Base-by-base conservation (phyloP, 306 rosid genomes). In the Carpinus fangiana region DNA sequence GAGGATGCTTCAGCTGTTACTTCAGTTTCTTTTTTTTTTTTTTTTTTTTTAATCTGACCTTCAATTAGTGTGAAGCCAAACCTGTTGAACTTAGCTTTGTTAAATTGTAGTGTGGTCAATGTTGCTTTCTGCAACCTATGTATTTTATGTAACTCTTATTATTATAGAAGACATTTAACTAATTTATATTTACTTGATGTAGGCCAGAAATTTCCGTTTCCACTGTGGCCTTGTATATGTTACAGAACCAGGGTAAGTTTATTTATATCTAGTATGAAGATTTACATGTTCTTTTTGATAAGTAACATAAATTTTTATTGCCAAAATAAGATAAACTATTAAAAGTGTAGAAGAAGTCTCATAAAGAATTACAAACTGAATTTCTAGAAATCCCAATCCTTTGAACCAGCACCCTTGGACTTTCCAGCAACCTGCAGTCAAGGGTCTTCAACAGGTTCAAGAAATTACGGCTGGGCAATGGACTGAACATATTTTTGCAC, bases 181-280 rank as follows among this genome's bases (percentile, higher is more conserved):
- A 70, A 76, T 76, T 68, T 65, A 61, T 23, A 67, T 77, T 51
- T 53, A 78, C 68, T 57, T 73, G 60, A 69, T 78, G 85, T 95
- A 95, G 98, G 98, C 98, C 57, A 90, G 98, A 86, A 95, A 95
- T 88, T 95, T 95, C 73, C 90, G 97, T 75, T 95, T 95, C 85
- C 83, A 90, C 10, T 95, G 98, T 66, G 93, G 98, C 78, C 97
- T 95, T 82, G 98, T 92, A 69, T 95, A 95, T 81, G 97, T 95
- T 82, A 73, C 97, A 5, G 97, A 95, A 85, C 97, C 97, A 23
- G 98, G 98, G 97, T 95, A 95, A 23, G 97, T 43, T n/a, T 70
- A 12, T 50, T 55, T 72, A 69, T 47, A 73, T 76, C 67, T 83
- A 65, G 31, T 64, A 7, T 46, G 43, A 57, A 72, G 59, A 13